These are phyloP conservation scores for Termitomyces sp. DNA, from an alignment of 768 basidiomycete genomes.

Conservation along the genomic window DNA sequence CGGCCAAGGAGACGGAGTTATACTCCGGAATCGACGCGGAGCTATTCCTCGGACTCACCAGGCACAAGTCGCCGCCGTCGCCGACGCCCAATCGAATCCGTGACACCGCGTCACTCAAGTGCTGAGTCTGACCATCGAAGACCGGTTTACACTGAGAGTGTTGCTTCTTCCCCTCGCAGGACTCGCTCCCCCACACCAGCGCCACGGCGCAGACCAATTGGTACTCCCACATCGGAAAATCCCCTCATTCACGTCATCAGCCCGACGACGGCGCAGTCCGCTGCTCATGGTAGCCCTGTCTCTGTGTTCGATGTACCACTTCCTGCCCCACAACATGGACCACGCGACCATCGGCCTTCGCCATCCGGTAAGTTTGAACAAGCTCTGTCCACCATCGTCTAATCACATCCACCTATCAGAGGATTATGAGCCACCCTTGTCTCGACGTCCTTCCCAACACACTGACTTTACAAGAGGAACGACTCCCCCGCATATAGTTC, in stretches of 20 bases:
- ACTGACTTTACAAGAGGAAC: not conserved
- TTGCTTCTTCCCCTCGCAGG: not conserved
- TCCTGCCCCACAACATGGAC: not conserved
- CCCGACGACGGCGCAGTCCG: constrained; percentile 9
- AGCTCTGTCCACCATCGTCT: not conserved
- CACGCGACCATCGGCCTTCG: not conserved
- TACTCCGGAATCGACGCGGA: constrained; percentile 1
- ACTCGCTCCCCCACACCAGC: not conserved
- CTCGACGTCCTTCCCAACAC: not conserved
- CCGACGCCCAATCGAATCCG: not conserved
- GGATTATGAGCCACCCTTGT: constrained; percentile 1
- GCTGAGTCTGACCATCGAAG: not conserved
- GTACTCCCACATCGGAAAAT: not conserved
- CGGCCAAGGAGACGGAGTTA: not conserved
- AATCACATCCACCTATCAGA: not conserved
- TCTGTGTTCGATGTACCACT: constrained; percentile 1
- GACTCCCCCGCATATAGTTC: constrained; percentile 1
- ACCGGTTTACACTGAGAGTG: not conserved
- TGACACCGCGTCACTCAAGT: constrained; percentile 4
- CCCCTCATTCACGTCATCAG: constrained; percentile 14
- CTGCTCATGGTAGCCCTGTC: not conserved
- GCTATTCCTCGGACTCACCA: not conserved
- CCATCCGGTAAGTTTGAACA: constrained; percentile 8
- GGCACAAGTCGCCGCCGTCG: not conserved
- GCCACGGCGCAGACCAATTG: not conserved